Evolutionary conservation across 2,329 filamentous ascomycete genomes (phyloP).

Genomic region (Aureobasidium sp.): DNA sequence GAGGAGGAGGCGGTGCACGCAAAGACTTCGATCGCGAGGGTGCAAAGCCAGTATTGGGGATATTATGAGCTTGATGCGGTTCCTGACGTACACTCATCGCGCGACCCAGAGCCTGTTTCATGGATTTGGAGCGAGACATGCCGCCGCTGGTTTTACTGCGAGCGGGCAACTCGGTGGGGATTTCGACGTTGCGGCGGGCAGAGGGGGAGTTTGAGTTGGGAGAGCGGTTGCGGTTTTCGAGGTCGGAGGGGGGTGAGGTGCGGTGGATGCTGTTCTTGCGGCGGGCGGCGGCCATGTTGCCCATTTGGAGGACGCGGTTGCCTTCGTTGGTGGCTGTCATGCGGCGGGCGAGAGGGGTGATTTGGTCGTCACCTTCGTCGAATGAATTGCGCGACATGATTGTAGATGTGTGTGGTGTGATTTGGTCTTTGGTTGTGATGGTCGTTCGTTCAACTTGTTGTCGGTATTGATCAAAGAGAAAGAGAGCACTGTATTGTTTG

Average conservation of each 20-base stretch:
- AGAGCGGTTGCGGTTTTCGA: neutral
- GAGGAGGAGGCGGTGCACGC: constrained; percentile 1
- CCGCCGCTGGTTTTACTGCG: neutral
- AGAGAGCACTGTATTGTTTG: neutral
- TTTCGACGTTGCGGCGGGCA: neutral
- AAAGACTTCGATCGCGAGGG: constrained; percentile 1
- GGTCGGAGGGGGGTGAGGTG: neutral
- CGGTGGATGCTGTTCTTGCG: constrained; percentile 9
- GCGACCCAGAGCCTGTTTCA: neutral
- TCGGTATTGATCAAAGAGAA: too few species aligned
- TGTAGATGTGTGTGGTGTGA: neutral
- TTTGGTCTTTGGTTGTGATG: neutral
- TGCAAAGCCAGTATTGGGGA: constrained; percentile 1
- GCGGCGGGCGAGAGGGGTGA: neutral
- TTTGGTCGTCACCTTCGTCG: constrained; percentile 7
- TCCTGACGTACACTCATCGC: neutral
- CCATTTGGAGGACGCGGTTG: neutral
- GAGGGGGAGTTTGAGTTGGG: neutral
- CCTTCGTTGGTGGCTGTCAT: neutral
- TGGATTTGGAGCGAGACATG: neutral
- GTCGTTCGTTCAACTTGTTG: neutral
- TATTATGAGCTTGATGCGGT: neutral
- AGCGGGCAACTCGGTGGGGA: neutral
- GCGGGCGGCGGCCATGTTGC: constrained; percentile 3
- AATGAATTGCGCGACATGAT: constrained; percentile 9